Evolutionary conservation across 75 land plant genomes (phyloP).

Genomic region (Picea sitchensis): DNA sequence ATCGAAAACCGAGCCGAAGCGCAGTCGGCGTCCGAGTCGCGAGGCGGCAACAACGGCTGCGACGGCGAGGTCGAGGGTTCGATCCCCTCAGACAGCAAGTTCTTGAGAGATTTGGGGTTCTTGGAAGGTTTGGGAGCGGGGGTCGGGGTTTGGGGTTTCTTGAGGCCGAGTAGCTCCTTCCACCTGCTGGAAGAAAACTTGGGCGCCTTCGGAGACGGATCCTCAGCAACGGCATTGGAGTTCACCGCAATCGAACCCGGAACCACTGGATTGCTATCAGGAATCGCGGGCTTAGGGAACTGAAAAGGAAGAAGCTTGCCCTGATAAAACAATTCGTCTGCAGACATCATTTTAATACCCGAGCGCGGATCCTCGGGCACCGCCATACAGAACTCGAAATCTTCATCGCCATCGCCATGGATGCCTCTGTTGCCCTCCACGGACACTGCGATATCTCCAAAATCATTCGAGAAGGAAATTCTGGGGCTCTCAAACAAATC

Average conservation of each 20-base stretch:
- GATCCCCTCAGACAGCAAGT: constrained; percentile 23
- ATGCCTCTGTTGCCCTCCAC: neutral
- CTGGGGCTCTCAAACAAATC: constrained; percentile 41
- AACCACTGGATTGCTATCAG: neutral
- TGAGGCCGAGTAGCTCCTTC: constrained; percentile 68
- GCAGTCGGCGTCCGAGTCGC: constrained; percentile 32
- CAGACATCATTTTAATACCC: constrained; percentile 38
- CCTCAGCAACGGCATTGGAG: constrained; percentile 5
- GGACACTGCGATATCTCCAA: neutral
- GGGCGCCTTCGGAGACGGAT: constrained; percentile 63
- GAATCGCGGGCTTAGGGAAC: neutral
- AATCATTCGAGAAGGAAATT: constrained; percentile 34
- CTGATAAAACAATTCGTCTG: constrained; percentile 49
- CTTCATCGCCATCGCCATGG: constrained; percentile 10
- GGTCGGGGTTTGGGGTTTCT: constrained; percentile 18
- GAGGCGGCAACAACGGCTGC: constrained; percentile 6
- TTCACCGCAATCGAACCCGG: neutral
- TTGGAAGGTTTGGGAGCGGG: neutral
- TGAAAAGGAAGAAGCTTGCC: constrained; percentile 66
- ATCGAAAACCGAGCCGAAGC: constrained; percentile 48
- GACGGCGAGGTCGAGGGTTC: constrained; percentile 27
- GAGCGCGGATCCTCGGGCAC: constrained; percentile 21
- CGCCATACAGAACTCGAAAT: constrained; percentile 54
- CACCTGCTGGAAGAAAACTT: constrained; percentile 52
- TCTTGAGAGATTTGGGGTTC: constrained; percentile 17